A percentile compares a stretch with the other conserved stretches of the same genome.
Conservation (phyloP, 768 basidiomycete species). For the Hemileccinum rubropunctum region DNA sequence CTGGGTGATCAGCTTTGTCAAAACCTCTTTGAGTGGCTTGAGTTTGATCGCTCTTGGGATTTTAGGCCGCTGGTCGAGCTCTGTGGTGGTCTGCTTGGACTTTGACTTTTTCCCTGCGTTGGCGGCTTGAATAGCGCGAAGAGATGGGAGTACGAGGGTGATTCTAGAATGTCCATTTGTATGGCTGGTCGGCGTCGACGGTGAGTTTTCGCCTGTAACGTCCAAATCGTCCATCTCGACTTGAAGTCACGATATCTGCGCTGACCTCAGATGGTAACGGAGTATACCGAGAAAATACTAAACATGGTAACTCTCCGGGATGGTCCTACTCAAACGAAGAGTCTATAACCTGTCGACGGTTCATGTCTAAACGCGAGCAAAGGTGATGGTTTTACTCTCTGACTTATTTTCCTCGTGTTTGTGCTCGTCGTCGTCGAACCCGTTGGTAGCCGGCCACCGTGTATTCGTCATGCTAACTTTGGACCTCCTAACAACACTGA, state of each 20-base stretch:
- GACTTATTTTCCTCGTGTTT: not conserved
- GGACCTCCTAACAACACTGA: slow-evolving; percentile 1
- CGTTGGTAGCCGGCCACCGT: not conserved
- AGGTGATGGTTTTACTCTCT: no score
- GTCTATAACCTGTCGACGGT: no score
- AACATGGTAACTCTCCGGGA: no score
- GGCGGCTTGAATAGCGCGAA: slow-evolving; percentile 57
- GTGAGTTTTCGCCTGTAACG: slow-evolving; percentile 30
- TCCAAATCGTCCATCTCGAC: slow-evolving; percentile 33
- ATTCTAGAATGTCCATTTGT: slow-evolving; percentile 44
- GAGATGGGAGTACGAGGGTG: slow-evolving; percentile 65
- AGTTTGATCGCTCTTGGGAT: slow-evolving; percentile 61
- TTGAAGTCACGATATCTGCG: slow-evolving; percentile 7
- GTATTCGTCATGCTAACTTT: slow-evolving; percentile 7
- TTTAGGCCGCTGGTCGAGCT: slow-evolving; percentile 30
- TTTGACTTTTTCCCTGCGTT: slow-evolving; percentile 51
- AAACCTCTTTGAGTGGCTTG: slow-evolving; percentile 76
- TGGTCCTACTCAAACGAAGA: no score
- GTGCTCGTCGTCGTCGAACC: not conserved
- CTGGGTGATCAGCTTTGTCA: slow-evolving; percentile 62
- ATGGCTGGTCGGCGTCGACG: slow-evolving; percentile 27
- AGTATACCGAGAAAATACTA: slow-evolving; percentile 2
- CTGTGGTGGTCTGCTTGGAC: slow-evolving; percentile 27
- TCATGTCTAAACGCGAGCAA: no score
- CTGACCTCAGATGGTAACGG: slow-evolving; percentile 1